A percentile compares a stretch with the other conserved stretches of the same genome.
These are phyloP conservation scores for Hygrophorus russula DNA, from an alignment of 768 basidiomycete species.

Conservation along the genomic window DNA sequence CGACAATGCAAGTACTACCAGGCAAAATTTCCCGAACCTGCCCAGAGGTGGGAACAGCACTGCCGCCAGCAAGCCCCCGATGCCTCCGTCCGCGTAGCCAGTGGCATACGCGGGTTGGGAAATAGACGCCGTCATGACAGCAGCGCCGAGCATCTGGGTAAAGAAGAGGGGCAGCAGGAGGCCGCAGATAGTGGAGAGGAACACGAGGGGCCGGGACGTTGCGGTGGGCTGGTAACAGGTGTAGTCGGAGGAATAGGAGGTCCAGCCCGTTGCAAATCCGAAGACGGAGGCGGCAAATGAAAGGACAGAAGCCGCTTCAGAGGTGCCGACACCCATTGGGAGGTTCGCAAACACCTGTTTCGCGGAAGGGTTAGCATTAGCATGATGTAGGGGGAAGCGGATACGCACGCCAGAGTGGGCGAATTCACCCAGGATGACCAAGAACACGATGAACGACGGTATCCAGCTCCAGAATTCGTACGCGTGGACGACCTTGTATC, in stretches of 20 bases:
- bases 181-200: not conserved
- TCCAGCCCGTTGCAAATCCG: not conserved
- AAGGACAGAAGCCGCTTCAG: not conserved
- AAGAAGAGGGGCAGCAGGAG: not conserved
- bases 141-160: slow-evolving; percentile 3
- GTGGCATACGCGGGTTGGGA: not conserved
- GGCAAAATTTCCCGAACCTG: not conserved
- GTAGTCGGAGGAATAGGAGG: not conserved
- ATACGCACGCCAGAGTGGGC: not conserved
- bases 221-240: slow-evolving; percentile 2
- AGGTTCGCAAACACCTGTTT: not conserved
- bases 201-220: not conserved
- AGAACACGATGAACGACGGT: slow-evolving; percentile 1
- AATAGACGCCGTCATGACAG: not conserved
- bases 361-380: not conserved
- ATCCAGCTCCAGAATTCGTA: slow-evolving; percentile 3
- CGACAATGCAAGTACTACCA: not conserved
- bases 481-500: slow-evolving; percentile 2
- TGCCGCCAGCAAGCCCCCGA: slow-evolving; percentile 1
- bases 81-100: not conserved
- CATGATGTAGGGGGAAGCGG: not conserved
- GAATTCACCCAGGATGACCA: slow-evolving; percentile 2
- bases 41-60: slow-evolving; percentile 1
- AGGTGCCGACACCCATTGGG: not conserved
- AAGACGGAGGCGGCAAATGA: slow-evolving; percentile 2